Conservation (phyloP, 352 stramenopile genomes). For the Phytophthora syringae region DNA sequence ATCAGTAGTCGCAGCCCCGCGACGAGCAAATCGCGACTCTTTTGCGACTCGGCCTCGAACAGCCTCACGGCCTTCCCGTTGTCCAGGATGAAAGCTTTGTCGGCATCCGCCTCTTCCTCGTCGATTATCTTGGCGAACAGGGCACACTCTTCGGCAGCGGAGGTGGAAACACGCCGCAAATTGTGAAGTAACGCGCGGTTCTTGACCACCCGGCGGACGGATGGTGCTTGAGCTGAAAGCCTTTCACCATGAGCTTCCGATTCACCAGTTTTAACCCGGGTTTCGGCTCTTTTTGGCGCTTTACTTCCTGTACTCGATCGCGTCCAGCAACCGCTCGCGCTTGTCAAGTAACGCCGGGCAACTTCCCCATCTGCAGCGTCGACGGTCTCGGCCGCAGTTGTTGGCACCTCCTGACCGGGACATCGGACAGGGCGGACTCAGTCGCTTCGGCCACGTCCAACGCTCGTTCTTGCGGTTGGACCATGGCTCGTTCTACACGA, state of each 20-base stretch:
- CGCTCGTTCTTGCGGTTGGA: constrained; percentile 46
- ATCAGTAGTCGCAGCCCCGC: constrained; percentile 67
- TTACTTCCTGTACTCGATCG: constrained; percentile 52
- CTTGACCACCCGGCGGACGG: constrained; percentile 51
- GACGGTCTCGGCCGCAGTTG: constrained; percentile 30
- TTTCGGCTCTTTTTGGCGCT: too few relatives aligned
- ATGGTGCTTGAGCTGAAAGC: constrained; percentile 70
- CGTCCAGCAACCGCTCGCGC: constrained; percentile 47
- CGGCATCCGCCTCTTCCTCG: constrained; percentile 27
- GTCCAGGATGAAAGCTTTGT: constrained; percentile 52
- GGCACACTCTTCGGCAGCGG: constrained; percentile 37
- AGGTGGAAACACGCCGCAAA: constrained; percentile 51
- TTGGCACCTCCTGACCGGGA: constrained; percentile 19
- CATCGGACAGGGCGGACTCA: constrained; percentile 29
- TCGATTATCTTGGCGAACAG: constrained; percentile 37
- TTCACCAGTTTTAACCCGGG: too few relatives aligned
- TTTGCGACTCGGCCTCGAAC: constrained; percentile 68
- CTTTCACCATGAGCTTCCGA: constrained; percentile 72
- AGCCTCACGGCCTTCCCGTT: constrained; percentile 69
- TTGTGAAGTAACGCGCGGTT: constrained; percentile 62
- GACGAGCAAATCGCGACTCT: constrained; percentile 74
- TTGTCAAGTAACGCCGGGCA: constrained; percentile 40
- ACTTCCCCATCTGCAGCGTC: constrained; percentile 26
- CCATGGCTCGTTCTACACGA: constrained; percentile 53
- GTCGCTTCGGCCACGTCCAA: constrained; percentile 39